phyloP scores from a whole-genome alignment of 2,329 filamentous ascomycete genomes.

The Thermoascus crustaceus region DNA sequence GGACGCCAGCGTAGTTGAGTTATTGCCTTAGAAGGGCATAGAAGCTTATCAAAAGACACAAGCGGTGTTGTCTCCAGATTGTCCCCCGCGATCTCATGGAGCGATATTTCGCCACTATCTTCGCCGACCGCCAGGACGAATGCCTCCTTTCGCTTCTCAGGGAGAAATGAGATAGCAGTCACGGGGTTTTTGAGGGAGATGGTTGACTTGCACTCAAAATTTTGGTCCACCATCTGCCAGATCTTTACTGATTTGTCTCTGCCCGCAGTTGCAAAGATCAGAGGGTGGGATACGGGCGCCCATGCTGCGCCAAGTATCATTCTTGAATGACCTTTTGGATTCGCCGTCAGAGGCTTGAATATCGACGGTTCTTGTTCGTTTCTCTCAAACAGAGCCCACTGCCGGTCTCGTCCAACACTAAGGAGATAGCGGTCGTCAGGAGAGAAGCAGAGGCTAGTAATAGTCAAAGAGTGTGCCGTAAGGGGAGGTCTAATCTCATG shows the following conservation, averaged over 20 bases:
- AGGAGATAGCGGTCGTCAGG: slow-evolving; percentile 64
- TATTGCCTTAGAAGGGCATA: slow-evolving; percentile 56
- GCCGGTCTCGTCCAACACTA: slow-evolving; percentile 82
- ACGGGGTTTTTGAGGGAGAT: slow-evolving; percentile 53
- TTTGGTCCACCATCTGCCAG: slow-evolving; percentile 45
- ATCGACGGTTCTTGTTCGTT: slow-evolving; percentile 25
- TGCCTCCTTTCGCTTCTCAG: slow-evolving; percentile 17
- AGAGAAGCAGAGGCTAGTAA: slow-evolving; percentile 75
- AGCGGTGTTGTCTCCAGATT: slow-evolving; percentile 21
- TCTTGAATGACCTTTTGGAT: slow-evolving; percentile 77
- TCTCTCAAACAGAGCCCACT: slow-evolving; percentile 75
- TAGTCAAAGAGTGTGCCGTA: slow-evolving; percentile 76
- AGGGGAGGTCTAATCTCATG: slow-evolving; percentile 77
- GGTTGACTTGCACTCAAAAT: slow-evolving; percentile 46
- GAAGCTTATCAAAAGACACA: slow-evolving; percentile 23
- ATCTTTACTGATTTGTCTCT: slow-evolving; percentile 78
- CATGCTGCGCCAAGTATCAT: slow-evolving; percentile 91
- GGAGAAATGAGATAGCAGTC: slow-evolving; percentile 62
- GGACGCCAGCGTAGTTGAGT: slow-evolving; percentile 65
- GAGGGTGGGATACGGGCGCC: slow-evolving; percentile 47
- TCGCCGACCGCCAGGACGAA: slow-evolving; percentile 39
- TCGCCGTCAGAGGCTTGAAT: slow-evolving; percentile 56
- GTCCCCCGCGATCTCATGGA: slow-evolving; percentile 32
- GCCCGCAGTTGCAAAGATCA: slow-evolving; percentile 75
- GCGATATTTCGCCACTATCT: slow-evolving; percentile 38